Base-by-base conservation (phyloP, 306 rosid genomes). In the Clitoria ternatea region DNA sequence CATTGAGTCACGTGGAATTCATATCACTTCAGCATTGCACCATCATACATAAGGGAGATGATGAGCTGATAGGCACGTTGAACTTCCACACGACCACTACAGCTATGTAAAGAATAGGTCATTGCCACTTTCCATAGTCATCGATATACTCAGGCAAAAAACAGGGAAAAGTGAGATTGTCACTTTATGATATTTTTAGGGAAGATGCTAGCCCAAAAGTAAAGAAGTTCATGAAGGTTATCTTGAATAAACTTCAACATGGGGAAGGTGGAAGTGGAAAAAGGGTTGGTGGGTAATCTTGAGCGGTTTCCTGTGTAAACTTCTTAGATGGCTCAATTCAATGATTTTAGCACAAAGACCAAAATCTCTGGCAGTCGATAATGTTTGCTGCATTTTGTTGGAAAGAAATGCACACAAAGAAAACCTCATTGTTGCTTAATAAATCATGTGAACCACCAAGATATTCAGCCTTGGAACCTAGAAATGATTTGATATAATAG, bases 141-240 rank as follows among this genome's bases (percentile, higher is more conserved):
- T 94, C 7, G 99, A 94, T 0, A 82, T 94, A 40, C 92, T 94
- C 11, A 84, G 89, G 90, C 96, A 94, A 79, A 87, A 89, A 75
- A 94, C 99, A 18, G 99, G 99, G 0, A 91, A 89, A 67, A 85
- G 77, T 5, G 77, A 86, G 99, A 73, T 96, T 94, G 4, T 66
- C 97, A 2, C 96, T 94, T 12, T 94, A 88, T 12, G 97, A 93
- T 60, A 67, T 78, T 15, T 94, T 90, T 9, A 97, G 98, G 26
- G 90, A 94, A n/a, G 98, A 94, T 77, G 85, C 98, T 8, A 90
- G 92, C 72, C 99, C 99, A 2, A 94, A 94, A 74, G 97, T 94
- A 66, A 94, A 94, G 92, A 94, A 94, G 88, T 94, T 91, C 87
- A 94, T 91, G 96, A 89, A 91, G 64, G 77, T 91, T 29, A 77